Evolutionary conservation across 2,329 filamentous ascomycete genomes (phyloP), one percentile per base, ranked within the genome.

Genomic region (Fusarium nodosum): DNA sequence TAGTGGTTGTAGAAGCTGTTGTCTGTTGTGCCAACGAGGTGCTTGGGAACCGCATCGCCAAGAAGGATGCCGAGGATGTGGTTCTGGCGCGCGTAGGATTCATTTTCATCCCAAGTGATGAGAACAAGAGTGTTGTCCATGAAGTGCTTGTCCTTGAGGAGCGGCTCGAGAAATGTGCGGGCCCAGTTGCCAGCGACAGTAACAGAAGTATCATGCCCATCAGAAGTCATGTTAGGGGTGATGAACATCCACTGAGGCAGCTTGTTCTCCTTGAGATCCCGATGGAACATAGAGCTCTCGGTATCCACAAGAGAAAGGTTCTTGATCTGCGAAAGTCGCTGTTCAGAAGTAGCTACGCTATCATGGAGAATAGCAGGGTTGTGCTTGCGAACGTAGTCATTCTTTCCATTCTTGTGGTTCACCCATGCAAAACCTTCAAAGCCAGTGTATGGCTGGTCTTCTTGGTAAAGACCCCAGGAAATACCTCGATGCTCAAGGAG

Each of bases 361-460:
- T 93, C 86, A 79, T 88, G 93, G 56, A 91, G 82, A 59, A 94
- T 81, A 18, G 84, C 80, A 48, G 87, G 82, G 79, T 94, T 93
- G 82, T 96, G 93, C 81, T 96, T 95, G 75, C 93, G 89, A 10
- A 95, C 92, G 76, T 96, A 96, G 80, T 91, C 88, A 74, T 94
- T 92, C 50, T 86, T 84, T 31, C 87, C 86, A 4, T 86, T 92
- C 71, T 87, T 66, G 68, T 88, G 88, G 79, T 93, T 93, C 58
- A 87, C 83, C 77, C 83, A 93, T 1, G 80, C 82, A 36, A 79
- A 78, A 26, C 91, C 92, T 77, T 92, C 85, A 79, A 88, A 95
- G 15, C 93, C 93, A 3, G 87, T 84, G 79, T 89, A 93, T 3
- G 93, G 93, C 84, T 91, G 85, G 74, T 93, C 90, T 77, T 96